Percentiles rank a stretch among this genome's conserved stretches.
Conservation (phyloP, 768 basidiomycete species). For the Albatrellus ellisii region DNA sequence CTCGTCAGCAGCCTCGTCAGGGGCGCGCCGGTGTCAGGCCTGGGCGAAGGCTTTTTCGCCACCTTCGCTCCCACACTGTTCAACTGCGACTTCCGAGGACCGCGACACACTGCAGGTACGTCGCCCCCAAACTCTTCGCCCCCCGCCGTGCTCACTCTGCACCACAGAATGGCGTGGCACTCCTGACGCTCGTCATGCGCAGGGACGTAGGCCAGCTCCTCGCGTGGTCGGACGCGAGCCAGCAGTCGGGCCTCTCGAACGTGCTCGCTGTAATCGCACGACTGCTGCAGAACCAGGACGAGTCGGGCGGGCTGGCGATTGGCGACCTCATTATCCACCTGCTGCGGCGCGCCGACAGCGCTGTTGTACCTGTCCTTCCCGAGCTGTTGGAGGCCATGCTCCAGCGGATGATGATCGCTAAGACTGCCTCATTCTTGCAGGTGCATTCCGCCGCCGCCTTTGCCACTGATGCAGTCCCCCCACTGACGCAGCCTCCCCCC, state of each 20-base stretch:
- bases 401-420: constrained; percentile 65
- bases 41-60: constrained; percentile 75
- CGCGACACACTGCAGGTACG: constrained; percentile 70
- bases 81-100: constrained; percentile 59
- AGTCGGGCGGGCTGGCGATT: constrained; percentile 85
- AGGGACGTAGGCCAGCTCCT: constrained; percentile 80
- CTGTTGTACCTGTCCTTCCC: constrained; percentile 75
- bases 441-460: constrained; percentile 22
- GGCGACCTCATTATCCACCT: constrained; percentile 94
- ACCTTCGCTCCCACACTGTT: constrained; percentile 68
- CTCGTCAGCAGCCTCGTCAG: constrained; percentile 59
- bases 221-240: constrained; percentile 54
- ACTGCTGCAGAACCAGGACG: constrained; percentile 67
- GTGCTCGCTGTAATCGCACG: constrained; percentile 67
- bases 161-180: constrained; percentile 66
- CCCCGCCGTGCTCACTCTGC: neutral
- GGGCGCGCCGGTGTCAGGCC: constrained; percentile 45
- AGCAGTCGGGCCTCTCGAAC: constrained; percentile 64
- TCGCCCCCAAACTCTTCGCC: no score
- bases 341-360: constrained; percentile 68
- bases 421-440: constrained; percentile 88
- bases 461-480: neutral
- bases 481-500: neutral
- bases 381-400: constrained; percentile 81
- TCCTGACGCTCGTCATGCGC: constrained; percentile 73